These are phyloP conservation scores for Zygoascus tannicola DNA, from an alignment of 805 yeast genomes.

Conservation along the genomic window DNA sequence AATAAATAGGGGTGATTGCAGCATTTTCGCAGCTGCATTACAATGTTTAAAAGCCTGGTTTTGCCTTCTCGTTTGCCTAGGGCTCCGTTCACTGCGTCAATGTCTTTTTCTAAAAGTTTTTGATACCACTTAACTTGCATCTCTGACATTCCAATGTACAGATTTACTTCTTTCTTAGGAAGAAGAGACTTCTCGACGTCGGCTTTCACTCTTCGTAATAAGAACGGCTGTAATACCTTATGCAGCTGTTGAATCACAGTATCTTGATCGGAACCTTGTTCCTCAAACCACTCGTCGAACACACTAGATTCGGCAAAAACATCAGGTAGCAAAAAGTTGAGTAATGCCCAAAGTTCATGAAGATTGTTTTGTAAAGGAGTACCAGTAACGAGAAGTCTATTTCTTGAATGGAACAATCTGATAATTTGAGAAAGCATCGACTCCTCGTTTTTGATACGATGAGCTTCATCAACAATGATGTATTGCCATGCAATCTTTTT, in stretches of 20 bases:
- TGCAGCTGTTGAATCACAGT: conserved; percentile 82
- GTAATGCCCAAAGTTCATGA: conserved; percentile 92
- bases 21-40: conserved; percentile 93
- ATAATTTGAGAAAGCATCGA: conserved; percentile 85
- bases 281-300: conserved; percentile 86
- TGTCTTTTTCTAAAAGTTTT: conserved; percentile 77
- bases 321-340: conserved; percentile 86
- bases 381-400: conserved; percentile 84
- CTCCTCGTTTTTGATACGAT: conserved; percentile 91
- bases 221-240: conserved; percentile 75
- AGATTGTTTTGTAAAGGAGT: conserved; percentile 92
- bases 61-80: conserved; percentile 79
- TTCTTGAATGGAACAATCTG: conserved; percentile 74
- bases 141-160: conserved; percentile 92
- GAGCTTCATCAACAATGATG: conserved; percentile 91
- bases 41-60: conserved; percentile 81
- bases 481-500: conserved; percentile 88
- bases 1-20: conserved; percentile 95
- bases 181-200: conserved; percentile 88
- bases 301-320: conserved; percentile 87
- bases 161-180: conserved; percentile 82
- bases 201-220: conserved; percentile 79
- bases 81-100: conserved; percentile 92
- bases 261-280: conserved; percentile 47
- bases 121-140: conserved; percentile 94